phyloP scores from a whole-genome alignment of 495 filamentous ascomycete genomes.

The Neurospora sp. region DNA sequence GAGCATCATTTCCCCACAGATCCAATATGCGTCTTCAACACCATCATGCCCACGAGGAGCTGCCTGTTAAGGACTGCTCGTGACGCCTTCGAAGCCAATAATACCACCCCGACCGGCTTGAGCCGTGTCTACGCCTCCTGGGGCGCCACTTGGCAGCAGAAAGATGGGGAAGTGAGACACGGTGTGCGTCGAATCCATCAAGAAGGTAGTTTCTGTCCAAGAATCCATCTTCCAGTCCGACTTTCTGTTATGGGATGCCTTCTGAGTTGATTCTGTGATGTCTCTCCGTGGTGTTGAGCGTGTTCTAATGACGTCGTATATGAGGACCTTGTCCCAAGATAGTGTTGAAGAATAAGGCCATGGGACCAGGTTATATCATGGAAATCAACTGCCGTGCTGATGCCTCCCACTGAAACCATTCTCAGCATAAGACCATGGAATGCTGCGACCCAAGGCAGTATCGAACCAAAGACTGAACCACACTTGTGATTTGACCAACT shows the following conservation, averaged over 20 bases:
- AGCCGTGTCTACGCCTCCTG: slow-evolving; percentile 19
- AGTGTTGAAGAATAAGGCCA: background rate
- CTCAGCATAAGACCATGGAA: background rate
- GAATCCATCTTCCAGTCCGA: background rate
- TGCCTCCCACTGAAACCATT: background rate
- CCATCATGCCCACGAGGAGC: slow-evolving; percentile 4
- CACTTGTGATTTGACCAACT: background rate
- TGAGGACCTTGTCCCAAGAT: background rate
- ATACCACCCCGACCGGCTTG: slow-evolving; percentile 20
- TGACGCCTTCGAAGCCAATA: slow-evolving; percentile 10
- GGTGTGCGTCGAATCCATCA: background rate
- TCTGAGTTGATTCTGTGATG: background rate
- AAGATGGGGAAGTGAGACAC: slow-evolving; percentile 1
- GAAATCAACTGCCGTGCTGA: background rate
- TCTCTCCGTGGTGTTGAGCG: background rate
- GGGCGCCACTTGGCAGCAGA: slow-evolving; percentile 10
- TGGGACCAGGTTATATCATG: background rate
- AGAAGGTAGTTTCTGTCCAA: background rate
- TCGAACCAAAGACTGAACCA: background rate
- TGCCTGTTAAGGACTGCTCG: slow-evolving; percentile 16
- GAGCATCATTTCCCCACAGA: slow-evolving; percentile 14
- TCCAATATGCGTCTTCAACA: slow-evolving; percentile 1
- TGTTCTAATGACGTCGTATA: background rate
- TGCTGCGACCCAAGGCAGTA: background rate
- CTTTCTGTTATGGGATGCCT: too few relatives aligned